Conservation (phyloP, 2,329 filamentous ascomycete genomes). For the Macrophomina pseudophaseolina region DNA sequence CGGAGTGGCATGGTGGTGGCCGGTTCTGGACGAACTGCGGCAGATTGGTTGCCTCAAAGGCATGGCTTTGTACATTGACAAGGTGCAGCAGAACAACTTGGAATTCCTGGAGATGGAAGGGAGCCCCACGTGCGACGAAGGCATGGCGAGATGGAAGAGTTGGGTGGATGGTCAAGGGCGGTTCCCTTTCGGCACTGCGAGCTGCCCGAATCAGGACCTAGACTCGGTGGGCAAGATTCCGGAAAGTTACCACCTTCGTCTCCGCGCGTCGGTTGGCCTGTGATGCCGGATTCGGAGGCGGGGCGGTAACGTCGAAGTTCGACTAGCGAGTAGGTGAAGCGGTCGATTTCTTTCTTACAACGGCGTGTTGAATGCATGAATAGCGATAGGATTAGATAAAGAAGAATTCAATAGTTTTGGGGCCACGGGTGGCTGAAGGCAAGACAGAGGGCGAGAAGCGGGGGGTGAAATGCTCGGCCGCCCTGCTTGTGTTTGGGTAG, state of each 20-base stretch:
- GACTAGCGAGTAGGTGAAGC: no score
- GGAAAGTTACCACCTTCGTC: neutral
- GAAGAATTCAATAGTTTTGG: no score
- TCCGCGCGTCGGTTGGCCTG: no score
- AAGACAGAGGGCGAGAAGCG: no score
- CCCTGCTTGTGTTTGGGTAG: no score
- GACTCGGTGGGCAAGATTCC: neutral
- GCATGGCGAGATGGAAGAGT: neutral
- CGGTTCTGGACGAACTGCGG: neutral
- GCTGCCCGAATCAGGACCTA: neutral
- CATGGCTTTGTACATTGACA: neutral
- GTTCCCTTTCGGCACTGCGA: neutral
- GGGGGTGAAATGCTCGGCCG: no score
- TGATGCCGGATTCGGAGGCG: no score
- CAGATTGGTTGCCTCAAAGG: neutral
- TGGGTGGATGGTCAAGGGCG: neutral
- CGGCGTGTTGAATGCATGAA: no score
- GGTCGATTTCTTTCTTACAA: no score
- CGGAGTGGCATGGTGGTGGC: conserved; percentile 1
- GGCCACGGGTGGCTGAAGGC: no score
- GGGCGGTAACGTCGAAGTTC: no score
- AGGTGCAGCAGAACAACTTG: neutral
- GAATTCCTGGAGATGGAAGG: neutral
- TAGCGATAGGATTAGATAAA: no score
- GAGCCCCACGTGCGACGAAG: neutral